phyloP scores from a whole-genome alignment of 305 asterid species.

The Fraxinus sp. region DNA sequence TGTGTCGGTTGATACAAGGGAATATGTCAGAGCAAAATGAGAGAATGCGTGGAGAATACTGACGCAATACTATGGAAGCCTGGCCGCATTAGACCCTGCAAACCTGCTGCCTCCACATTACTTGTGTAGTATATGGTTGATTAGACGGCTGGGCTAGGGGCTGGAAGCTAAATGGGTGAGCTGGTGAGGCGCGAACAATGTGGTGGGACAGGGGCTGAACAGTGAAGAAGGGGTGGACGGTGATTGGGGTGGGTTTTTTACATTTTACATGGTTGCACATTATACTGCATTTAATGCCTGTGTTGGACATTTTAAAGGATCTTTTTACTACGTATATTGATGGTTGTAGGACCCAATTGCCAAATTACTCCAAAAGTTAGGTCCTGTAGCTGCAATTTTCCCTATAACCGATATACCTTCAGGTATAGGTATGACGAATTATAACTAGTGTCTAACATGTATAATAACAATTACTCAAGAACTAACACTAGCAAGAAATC shows the following conservation, averaged over 20 bases:
- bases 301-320: not conserved
- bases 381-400: not conserved
- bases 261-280: not conserved
- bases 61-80: not conserved
- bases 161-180: not conserved
- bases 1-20: not conserved
- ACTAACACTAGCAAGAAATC: not conserved
- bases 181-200: not conserved
- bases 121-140: not conserved
- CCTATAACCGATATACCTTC: not conserved
- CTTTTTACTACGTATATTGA: not conserved
- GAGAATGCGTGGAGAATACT: not conserved
- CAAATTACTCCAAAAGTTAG: not conserved
- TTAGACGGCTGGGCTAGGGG: not conserved
- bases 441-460: conserved; percentile 15
- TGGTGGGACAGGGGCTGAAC: not conserved
- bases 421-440: not conserved
- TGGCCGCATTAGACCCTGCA: not conserved
- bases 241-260: not conserved
- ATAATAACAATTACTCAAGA: conserved; percentile 18
- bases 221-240: not conserved
- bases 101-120: conserved; percentile 1
- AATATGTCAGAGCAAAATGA: not conserved
- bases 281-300: not conserved
- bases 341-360: not conserved